phyloP scores from a whole-genome alignment of 257 asterid species.

The Solanum etuberosum region DNA sequence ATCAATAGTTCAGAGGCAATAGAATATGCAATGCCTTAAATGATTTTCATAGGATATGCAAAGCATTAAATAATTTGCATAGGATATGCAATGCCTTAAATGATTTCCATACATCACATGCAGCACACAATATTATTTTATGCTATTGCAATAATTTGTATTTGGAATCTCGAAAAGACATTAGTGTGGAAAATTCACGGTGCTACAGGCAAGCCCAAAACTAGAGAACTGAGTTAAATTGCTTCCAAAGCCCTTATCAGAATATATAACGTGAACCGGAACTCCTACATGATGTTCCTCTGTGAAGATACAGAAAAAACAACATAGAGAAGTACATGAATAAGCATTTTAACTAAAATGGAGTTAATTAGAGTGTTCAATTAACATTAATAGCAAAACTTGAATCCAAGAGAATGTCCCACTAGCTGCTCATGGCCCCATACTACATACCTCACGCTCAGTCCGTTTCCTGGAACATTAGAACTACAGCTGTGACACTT shows the following conservation, averaged over 20 bases:
- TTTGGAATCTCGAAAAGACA: background rate
- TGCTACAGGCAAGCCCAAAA: background rate
- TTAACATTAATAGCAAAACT: background rate
- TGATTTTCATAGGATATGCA: background rate
- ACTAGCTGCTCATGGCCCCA: background rate
- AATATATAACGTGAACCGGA: background rate
- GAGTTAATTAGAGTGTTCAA: background rate
- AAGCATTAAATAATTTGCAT: background rate
- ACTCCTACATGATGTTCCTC: background rate
- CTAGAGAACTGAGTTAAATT: background rate
- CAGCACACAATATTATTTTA: background rate
- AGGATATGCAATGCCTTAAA: background rate
- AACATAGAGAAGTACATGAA: background rate
- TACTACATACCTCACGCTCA: conserved; percentile 68
- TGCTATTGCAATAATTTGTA: background rate
- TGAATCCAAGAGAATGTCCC: background rate
- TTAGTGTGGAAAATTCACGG: background rate
- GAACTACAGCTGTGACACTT: conserved; percentile 94
- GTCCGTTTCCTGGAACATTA: conserved; percentile 92
- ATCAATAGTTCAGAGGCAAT: background rate
- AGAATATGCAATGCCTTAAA: background rate
- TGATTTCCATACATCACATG: background rate
- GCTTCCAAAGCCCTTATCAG: background rate
- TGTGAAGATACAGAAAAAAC: background rate
- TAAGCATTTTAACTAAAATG: background rate